A percentile compares a stretch with the other conserved stretches of the same genome.
Evolutionary conservation across 805 yeast genomes (phyloP).

Genomic region (Candida boidinii): DNA sequence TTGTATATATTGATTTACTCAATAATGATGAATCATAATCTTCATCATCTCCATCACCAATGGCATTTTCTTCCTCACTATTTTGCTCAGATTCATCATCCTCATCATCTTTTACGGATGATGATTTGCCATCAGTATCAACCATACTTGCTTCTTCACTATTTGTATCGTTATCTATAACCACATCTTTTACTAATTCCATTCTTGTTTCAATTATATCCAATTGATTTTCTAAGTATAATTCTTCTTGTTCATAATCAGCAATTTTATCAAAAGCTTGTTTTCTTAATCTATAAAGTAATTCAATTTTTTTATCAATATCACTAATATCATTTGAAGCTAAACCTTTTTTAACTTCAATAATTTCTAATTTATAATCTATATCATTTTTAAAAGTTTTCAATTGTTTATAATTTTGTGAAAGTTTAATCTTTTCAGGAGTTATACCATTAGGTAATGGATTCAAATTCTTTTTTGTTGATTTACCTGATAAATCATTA

Average conservation of each 20-base stretch:
- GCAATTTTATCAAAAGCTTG: slow-evolving; percentile 52
- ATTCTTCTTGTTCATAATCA: slow-evolving; percentile 51
- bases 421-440: slow-evolving; percentile 29
- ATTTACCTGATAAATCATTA: too few relatives aligned
- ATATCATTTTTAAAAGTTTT: slow-evolving; percentile 29
- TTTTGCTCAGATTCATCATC: slow-evolving; percentile 3
- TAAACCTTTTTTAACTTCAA: slow-evolving; percentile 56
- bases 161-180: slow-evolving; percentile 2
- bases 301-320: slow-evolving; percentile 48
- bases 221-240: slow-evolving; percentile 41
- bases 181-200: slow-evolving; percentile 31
- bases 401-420: slow-evolving; percentile 33
- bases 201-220: slow-evolving; percentile 35
- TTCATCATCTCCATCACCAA: slow-evolving; percentile 9
- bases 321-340: slow-evolving; percentile 59
- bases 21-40: slow-evolving; percentile 24
- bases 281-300: slow-evolving; percentile 41
- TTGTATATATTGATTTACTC: slow-evolving; percentile 36
- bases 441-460: slow-evolving; percentile 31
- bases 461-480: slow-evolving; percentile 3
- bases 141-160: slow-evolving; percentile 3
- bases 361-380: slow-evolving; percentile 38
- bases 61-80: slow-evolving; percentile 10
- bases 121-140: slow-evolving; percentile 4
- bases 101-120: neutral